These are phyloP conservation scores for Viridothelium virens DNA, from an alignment of 495 filamentous ascomycete genomes.

Conservation along the genomic window DNA sequence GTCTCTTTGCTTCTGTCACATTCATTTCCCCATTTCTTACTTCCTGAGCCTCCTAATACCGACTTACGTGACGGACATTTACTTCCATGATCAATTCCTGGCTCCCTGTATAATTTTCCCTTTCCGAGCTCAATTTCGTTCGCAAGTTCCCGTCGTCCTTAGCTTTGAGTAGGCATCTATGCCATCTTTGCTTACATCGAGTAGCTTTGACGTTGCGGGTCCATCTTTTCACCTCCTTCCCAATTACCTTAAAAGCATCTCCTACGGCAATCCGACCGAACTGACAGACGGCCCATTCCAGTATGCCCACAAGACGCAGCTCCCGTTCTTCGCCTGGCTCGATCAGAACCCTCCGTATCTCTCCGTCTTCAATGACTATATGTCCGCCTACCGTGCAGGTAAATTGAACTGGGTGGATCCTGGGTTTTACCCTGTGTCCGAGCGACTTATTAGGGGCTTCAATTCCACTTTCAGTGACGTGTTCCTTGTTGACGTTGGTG, in stretches of 20 bases:
- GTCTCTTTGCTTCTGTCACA: no score
- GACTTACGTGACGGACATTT: no score
- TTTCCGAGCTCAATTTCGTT: no score
- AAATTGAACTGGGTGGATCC: constrained; percentile 12
- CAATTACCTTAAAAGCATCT: constrained; percentile 12
- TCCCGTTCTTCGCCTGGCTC: constrained; percentile 5
- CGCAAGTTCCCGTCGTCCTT: no score
- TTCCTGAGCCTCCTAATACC: no score
- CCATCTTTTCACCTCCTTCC: constrained; percentile 6
- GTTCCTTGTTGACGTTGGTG: constrained; percentile 50
- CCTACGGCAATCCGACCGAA: constrained; percentile 8
- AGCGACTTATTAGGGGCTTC: background rate
- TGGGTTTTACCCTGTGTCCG: background rate
- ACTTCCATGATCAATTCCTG: no score
- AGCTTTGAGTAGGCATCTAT: background rate
- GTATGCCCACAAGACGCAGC: constrained; percentile 12
- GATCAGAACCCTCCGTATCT: constrained; percentile 9
- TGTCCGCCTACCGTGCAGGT: constrained; percentile 13
- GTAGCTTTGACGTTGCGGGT: background rate
- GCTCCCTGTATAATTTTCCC: no score
- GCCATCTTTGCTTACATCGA: background rate
- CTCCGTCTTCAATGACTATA: constrained; percentile 17
- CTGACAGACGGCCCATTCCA: constrained; percentile 17
- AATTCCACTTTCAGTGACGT: constrained; percentile 14
- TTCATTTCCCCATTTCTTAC: no score